Percentiles rank a stretch among this genome's conserved stretches.
phyloP scores from a whole-genome alignment of 306 rosid species.

The Begonia loranthoides region DNA sequence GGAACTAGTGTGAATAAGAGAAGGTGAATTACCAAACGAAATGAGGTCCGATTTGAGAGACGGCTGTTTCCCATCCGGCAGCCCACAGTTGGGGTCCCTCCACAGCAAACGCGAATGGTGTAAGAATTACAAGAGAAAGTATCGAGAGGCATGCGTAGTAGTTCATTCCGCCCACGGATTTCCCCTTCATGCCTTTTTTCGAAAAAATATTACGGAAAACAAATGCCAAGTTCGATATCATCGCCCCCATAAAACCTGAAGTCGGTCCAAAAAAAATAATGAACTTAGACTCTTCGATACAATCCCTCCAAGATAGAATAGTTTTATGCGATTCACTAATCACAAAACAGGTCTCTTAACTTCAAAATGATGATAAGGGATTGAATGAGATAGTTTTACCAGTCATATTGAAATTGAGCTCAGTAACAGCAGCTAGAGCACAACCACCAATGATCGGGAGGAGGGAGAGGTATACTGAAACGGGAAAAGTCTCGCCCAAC shows the following conservation, averaged over 20 bases:
- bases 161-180: conserved; percentile 89
- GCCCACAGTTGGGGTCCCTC: conserved; percentile 91
- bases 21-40: conserved; percentile 47
- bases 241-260: conserved; percentile 92
- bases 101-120: conserved; percentile 82
- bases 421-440: conserved; percentile 91
- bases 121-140: conserved; percentile 58
- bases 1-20: too few relatives aligned
- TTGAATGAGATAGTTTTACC: conserved; percentile 26
- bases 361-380: neutral
- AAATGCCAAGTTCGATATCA: conserved; percentile 89
- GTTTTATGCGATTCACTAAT: neutral
- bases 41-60: conserved; percentile 65
- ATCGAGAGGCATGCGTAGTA: conserved; percentile 84
- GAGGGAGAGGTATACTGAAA: conserved; percentile 67
- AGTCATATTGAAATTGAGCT: conserved; percentile 93
- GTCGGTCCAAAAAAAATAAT: conserved; percentile 1
- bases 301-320: neutral
- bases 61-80: conserved; percentile 62
- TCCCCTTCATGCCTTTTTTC: conserved; percentile 86
- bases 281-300: neutral
- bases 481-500: conserved; percentile 86
- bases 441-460: conserved; percentile 97
- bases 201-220: conserved; percentile 84
- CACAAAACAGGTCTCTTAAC: neutral